Base-by-base conservation (phyloP, 1,284 basidiomycete genomes). In the Chalciporus sp. region DNA sequence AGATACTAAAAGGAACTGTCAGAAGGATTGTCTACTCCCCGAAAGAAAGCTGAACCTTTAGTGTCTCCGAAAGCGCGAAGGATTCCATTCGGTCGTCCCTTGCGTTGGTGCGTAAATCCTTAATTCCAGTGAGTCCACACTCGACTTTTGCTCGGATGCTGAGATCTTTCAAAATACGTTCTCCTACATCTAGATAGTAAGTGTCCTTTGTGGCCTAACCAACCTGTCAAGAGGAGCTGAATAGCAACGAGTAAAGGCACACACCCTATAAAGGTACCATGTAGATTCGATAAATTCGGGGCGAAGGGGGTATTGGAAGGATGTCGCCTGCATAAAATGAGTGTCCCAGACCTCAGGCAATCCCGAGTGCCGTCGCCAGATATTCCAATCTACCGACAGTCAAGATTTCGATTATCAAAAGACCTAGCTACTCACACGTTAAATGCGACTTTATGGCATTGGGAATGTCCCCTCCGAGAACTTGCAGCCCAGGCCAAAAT, bases 251-350 rank as follows among this genome's bases (percentile, higher is more conserved):
- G 16, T 29, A 42, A n/a, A n/a, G 5, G 1, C 10, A 73, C 84
- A 60, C 63, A 92, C 93, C 49, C 90, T 81, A 66, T 97, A 95
- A 10, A 98, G 77, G 72, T 95, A 96, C 83, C 94, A 95, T 3
- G 92, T 98, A 23, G 90, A 94, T 72, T 97, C 94, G 55, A 95
- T 82, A 62, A 95, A 94, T 71, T 97, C 94, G 78, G 90, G 94
- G 55, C 94, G 79, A 51, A 95, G 76, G 9, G 94, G 94, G 64
- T 94, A 96, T 59, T 92, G 90, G 53, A 84, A 76, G 57, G 90
- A 87, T 4, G 90, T 92, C 11, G 90, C 86, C 57, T 80, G 73
- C 62, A 83, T 84, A 58, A 78, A 85, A 60, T 83, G 82, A 68
- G 88, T 90, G 64, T 93, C 90, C 77, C 90, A 98, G 20, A 94